Base-by-base conservation (phyloP, 495 filamentous ascomycete species). In the Xylaria intraflava region DNA sequence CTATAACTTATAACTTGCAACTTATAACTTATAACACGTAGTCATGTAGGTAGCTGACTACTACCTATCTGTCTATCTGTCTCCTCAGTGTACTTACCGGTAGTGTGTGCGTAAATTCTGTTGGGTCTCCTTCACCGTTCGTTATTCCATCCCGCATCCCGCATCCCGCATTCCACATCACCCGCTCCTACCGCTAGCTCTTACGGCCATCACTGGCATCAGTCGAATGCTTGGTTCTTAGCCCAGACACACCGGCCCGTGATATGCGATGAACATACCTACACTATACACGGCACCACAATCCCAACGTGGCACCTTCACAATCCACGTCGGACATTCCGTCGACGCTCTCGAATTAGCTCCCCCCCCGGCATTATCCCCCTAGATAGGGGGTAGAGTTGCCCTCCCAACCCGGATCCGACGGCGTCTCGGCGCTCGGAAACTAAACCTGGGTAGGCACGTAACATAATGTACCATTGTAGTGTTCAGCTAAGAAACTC, bases 401-500 rank as follows among this genome's bases (percentile, higher is more conserved):
- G 19, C 19, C 31, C 20, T 27, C 31, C 31, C 40, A 22, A 29
- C 23, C 42, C 24, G 51, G 42, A 39, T 53, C 51, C 43, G 33
- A 53, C 51, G 42, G 33, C 33, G 51, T 42, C 41, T 36, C 42
- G 22, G n/a, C 46, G 33, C 51, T 33, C 43, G 41, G 31, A 53
- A 46, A 27, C 51, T 26, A 44, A 35, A 46, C 51, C 12, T 17
- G 42, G 33, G 42, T 41, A 24, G 42, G 40, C 14, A 42, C 8
- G n/a, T 16, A 9, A 29, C 27, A 4, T 29, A 9, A 29, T 29
- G 27, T 29, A 9, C n/a, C n/a, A n/a, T n/a, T n/a, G n/a, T n/a
- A n/a, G n/a, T n/a, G n/a, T n/a, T n/a, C n/a, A n/a, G n/a, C n/a
- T n/a, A n/a, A n/a, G n/a, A n/a, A 9, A 29, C 27, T 29, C 27